Conservation (phyloP, 495 filamentous ascomycete species). For the Penicillium verhagenii region DNA sequence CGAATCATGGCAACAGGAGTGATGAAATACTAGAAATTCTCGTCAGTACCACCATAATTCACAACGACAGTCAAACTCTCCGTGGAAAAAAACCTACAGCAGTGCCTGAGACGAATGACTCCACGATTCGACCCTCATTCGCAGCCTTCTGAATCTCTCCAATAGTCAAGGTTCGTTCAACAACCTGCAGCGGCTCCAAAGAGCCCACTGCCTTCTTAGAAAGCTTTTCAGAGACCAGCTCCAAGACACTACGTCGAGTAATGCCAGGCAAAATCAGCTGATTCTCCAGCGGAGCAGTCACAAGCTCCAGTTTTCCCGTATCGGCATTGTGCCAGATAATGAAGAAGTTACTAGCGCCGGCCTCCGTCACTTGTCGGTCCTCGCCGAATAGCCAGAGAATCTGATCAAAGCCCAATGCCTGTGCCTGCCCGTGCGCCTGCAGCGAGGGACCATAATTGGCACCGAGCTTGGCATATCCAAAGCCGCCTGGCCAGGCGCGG, state of each 20-base stretch:
- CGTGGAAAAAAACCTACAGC: constrained; percentile 59
- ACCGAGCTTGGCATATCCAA: constrained; percentile 86
- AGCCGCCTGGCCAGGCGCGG: constrained; percentile 90
- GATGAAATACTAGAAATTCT: constrained; percentile 67
- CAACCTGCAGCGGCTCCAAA: constrained; percentile 63
- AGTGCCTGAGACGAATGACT: constrained; percentile 85
- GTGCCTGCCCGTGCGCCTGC: constrained; percentile 71
- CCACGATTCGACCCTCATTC: constrained; percentile 72
- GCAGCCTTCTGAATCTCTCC: constrained; percentile 70
- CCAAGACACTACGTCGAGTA: constrained; percentile 72
- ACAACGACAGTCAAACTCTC: not conserved
- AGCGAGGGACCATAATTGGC: constrained; percentile 89
- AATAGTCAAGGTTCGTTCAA: constrained; percentile 81
- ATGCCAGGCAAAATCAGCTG: constrained; percentile 84
- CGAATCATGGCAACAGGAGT: constrained; percentile 70
- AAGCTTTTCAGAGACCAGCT: constrained; percentile 66
- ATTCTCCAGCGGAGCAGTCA: constrained; percentile 79
- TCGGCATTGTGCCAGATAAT: constrained; percentile 72
- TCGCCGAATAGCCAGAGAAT: constrained; percentile 87
- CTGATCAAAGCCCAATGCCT: constrained; percentile 72
- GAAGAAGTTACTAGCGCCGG: constrained; percentile 92
- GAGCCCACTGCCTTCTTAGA: constrained; percentile 29
- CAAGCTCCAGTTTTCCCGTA: constrained; percentile 63
- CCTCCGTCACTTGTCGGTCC: constrained; percentile 78
- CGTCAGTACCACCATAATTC: constrained; percentile 7